phyloP scores from a whole-genome alignment of 148 eudicot species.

The Polygonum aviculare region DNA sequence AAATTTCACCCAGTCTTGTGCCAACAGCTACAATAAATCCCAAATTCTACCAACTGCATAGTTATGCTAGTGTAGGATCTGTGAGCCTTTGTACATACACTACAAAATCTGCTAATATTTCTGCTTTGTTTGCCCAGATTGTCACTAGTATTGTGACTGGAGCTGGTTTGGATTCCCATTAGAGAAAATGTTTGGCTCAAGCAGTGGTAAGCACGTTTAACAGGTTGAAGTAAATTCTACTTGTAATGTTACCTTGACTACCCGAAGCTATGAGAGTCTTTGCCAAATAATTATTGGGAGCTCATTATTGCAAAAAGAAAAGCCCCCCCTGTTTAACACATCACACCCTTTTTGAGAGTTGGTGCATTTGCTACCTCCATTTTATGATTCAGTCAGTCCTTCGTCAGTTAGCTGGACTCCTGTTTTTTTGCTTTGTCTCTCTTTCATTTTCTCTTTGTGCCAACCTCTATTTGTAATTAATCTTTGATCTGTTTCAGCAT shows the following conservation, averaged over 20 bases:
- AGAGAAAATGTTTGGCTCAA: constrained; percentile 14
- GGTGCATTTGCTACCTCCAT: not conserved
- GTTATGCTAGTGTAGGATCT: not conserved
- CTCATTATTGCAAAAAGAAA: not conserved
- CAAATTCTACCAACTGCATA: not conserved
- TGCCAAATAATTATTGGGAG: not conserved
- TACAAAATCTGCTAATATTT: not conserved
- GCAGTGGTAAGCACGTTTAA: constrained; percentile 1
- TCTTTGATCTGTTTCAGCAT: constrained; percentile 36
- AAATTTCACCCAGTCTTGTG: not conserved
- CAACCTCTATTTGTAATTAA: not conserved
- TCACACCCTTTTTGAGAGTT: not conserved
- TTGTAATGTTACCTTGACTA: not conserved
- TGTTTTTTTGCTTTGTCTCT: not conserved
- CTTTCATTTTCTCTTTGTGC: not conserved
- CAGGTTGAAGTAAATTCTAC: too few species aligned
- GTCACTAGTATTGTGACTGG: not conserved
- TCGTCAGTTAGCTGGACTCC: not conserved
- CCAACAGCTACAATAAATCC: not conserved
- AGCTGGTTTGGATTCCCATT: not conserved
- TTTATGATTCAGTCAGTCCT: not conserved
- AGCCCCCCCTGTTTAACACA: not conserved
- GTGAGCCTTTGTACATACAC: not conserved
- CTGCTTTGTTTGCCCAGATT: not conserved
- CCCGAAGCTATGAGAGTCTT: not conserved